Evolutionary conservation across 306 rosid genomes (phyloP), one percentile per base, ranked within the genome.

Genomic region (Vachellia collinsii): DNA sequence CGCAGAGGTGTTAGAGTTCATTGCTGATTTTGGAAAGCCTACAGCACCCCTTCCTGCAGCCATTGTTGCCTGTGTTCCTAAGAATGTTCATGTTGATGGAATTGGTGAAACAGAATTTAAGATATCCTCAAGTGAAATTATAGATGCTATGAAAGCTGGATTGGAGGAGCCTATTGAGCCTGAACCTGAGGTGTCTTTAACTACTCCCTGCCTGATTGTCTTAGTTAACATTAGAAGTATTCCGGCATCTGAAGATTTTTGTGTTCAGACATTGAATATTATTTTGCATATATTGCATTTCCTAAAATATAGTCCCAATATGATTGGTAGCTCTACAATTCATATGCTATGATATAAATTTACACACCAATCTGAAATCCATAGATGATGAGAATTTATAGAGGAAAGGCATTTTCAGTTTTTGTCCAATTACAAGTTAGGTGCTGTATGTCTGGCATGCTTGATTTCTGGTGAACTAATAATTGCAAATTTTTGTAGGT

Each of bases 11-110:
- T 86, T 95, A 37, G 97, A 95, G 82, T 95, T 89, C 81, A 89
- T 91, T 62, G 93, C 96, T 83, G 95, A 89, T 86, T 95, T 88
- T 87, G 99, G 97, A 72, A 88, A 91, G 82, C 93, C 97, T 71
- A 86, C 96, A 39, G 90, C 99, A 81, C 98, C 98, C 36, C 85
- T 93, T 87, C 97, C 97, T 79, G 99, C 99, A 48, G 99, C 99
- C 64, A 89, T 95, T 89, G 93, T 95, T 84, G 97, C 99, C 39
- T 95, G 99, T 84, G 98, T 95, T 83, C 99, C 99, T 3, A 93
- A 67, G 84, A 93, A 84, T 80, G 92, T 92, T 72, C 98, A 95
- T 80, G 79, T 90, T 41, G 99, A 95, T 65, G 99, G 84, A 79
- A 79, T 72, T n/a, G 94, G 94, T 84, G 99, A 95, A 87, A 93